These are phyloP conservation scores for Musa balbisiana DNA, from an alignment of 202 grass and related monocot genomes.

Conservation along the genomic window DNA sequence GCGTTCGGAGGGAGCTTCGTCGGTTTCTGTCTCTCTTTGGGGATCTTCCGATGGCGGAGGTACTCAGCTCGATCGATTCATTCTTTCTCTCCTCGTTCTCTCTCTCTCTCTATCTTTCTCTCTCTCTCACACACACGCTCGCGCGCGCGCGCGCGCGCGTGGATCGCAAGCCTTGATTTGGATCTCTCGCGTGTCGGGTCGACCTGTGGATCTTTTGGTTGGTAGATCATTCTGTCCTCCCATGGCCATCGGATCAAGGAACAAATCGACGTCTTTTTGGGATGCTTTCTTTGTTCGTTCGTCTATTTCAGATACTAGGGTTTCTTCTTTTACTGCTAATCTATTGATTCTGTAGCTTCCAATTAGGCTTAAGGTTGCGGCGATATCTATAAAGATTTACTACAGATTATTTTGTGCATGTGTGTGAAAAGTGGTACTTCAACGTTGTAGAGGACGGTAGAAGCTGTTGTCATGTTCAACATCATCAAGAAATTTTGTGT, in stretches of 20 bases:
- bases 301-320: neutral
- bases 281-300: neutral
- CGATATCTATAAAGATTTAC: too few relatives aligned
- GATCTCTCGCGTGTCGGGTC: neutral
- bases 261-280: too few relatives aligned
- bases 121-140: too few relatives aligned
- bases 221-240: neutral
- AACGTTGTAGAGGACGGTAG: too few relatives aligned
- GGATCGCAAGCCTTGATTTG: neutral
- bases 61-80: neutral
- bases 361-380: too few relatives aligned
- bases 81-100: neutral
- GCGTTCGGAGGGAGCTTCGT: neutral
- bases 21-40: neutral
- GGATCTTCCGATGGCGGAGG: constrained; percentile 10
- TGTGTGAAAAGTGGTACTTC: too few relatives aligned
- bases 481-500: too few relatives aligned
- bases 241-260: neutral
- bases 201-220: neutral
- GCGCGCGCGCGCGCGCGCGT: too few relatives aligned
- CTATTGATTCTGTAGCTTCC: too few relatives aligned
- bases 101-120: neutral
- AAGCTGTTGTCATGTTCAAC: too few relatives aligned
- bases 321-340: neutral
- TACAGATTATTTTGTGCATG: too few relatives aligned